Evolutionary conservation across 2,329 filamentous ascomycete species (phyloP).

Genomic region (Coleophoma eucalyptorum): DNA sequence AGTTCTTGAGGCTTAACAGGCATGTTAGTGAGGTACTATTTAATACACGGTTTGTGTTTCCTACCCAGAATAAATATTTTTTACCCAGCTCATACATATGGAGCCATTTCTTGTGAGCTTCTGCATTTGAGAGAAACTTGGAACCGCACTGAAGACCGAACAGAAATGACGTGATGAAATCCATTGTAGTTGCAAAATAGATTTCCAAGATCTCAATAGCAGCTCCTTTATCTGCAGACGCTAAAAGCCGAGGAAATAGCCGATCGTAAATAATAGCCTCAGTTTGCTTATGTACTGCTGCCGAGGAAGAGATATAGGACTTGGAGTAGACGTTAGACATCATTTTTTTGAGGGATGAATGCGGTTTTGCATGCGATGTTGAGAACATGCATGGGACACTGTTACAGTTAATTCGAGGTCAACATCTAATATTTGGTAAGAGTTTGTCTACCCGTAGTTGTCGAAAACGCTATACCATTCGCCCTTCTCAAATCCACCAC

Average conservation of each 20-base stretch:
- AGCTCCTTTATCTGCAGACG: conserved; percentile 11
- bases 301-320: conserved; percentile 59
- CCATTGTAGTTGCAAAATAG: not conserved
- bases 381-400: conserved; percentile 69
- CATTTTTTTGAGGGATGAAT: conserved; percentile 70
- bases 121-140: too few species aligned
- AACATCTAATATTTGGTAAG: too few species aligned
- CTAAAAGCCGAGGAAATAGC: conserved; percentile 49
- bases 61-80: not conserved
- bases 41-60: not conserved
- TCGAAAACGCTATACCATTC: conserved; percentile 43
- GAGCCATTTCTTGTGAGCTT: too few species aligned
- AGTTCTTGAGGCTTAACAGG: not conserved
- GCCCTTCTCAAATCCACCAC: conserved; percentile 23
- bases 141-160: too few species aligned
- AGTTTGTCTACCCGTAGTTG: too few species aligned
- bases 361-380: conserved; percentile 52
- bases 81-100: not conserved
- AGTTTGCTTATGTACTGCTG: conserved; percentile 51
- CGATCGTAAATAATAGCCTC: conserved; percentile 51
- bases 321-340: conserved; percentile 78
- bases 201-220: conserved; percentile 50
- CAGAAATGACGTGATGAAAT: not conserved
- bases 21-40: not conserved
- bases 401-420: too few species aligned